Percentiles rank a stretch among this genome's conserved stretches.
phyloP scores from a whole-genome alignment of 2,329 filamentous ascomycete species.

The Eurotiales sp. region DNA sequence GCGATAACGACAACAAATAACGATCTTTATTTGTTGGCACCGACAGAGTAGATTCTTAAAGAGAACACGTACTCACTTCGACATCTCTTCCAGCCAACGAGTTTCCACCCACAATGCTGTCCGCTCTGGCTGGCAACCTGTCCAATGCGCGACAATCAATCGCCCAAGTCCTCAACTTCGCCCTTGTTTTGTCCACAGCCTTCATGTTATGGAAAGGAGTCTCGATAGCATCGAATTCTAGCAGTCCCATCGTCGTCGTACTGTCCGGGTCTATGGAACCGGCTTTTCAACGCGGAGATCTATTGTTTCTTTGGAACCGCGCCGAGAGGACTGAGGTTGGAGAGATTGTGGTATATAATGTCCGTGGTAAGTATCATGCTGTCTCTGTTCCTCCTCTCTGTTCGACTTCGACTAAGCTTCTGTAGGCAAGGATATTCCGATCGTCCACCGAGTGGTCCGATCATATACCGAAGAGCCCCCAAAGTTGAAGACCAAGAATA shows the following conservation, averaged over 20 bases:
- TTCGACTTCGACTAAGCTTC: no score
- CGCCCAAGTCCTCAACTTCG: slow-evolving; percentile 83
- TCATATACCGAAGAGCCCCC: slow-evolving; percentile 50
- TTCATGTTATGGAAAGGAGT: slow-evolving; percentile 97
- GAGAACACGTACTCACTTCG: no score
- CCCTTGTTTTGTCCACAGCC: slow-evolving; percentile 80
- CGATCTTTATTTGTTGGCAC: no score
- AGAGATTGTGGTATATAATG: slow-evolving; percentile 77
- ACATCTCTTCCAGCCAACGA: no score
- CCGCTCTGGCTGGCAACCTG: slow-evolving; percentile 55
- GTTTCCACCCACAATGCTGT: slow-evolving; percentile 55
- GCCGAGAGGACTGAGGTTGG: slow-evolving; percentile 61
- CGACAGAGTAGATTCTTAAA: no score
- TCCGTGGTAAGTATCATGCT: slow-evolving; percentile 59
- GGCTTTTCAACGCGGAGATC: slow-evolving; percentile 61
- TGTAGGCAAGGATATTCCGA: slow-evolving; percentile 79
- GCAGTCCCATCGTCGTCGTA: slow-evolving; percentile 65
- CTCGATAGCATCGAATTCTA: slow-evolving; percentile 70
- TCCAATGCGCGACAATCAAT: slow-evolving; percentile 74
- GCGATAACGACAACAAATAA: no score
- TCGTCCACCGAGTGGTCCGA: slow-evolving; percentile 88
- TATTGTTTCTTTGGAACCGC: slow-evolving; percentile 63
- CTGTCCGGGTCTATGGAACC: slow-evolving; percentile 67
- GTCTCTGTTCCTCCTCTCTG: no score
- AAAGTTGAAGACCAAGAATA: slow-evolving; percentile 33